A percentile compares a stretch with the other conserved stretches of the same genome.
Conservation (phyloP, 1,139 yeast species). For the Entelexis paramagnoliae region DNA sequence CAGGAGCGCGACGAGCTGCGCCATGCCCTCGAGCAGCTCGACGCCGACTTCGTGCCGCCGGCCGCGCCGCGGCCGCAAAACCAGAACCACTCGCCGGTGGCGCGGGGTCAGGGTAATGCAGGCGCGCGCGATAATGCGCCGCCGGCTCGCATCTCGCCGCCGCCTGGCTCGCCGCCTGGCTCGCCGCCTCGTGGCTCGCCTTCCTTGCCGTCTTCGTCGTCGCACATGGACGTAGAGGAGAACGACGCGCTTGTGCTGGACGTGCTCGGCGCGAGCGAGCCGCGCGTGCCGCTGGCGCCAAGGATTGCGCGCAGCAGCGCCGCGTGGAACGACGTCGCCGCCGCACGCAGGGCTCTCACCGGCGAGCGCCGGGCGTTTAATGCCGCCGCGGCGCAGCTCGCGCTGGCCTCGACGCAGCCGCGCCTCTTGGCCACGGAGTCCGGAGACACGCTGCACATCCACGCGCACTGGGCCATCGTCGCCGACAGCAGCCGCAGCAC, state of each 20-base stretch:
- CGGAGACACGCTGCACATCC: not conserved
- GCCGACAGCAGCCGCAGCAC: not conserved
- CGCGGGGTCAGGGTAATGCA: constrained; percentile 5
- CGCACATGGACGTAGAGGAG: not conserved
- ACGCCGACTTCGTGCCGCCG: not conserved
- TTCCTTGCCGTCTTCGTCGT: too few relatives aligned
- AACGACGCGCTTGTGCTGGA: not conserved
- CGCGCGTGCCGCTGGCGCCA: not conserved
- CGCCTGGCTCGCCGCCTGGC: too few relatives aligned
- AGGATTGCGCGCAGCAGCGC: not conserved
- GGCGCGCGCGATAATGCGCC: not conserved
- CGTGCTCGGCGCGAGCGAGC: not conserved
- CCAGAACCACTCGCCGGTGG: not conserved
- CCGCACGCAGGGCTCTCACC: not conserved
- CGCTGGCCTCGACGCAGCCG: not conserved
- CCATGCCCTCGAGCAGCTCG: constrained; percentile 36
- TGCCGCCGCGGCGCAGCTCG: constrained; percentile 6
- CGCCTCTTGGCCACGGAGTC: not conserved
- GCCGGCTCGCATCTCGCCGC: too few relatives aligned
- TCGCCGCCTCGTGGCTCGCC: too few relatives aligned
- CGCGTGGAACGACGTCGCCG: not conserved
- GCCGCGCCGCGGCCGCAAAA: not conserved
- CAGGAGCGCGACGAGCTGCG: constrained; percentile 67
- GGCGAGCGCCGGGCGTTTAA: not conserved
- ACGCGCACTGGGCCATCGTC: not conserved